Base-by-base conservation (phyloP, 2,329 filamentous ascomycete genomes). In the Leptographium procerum region DNA sequence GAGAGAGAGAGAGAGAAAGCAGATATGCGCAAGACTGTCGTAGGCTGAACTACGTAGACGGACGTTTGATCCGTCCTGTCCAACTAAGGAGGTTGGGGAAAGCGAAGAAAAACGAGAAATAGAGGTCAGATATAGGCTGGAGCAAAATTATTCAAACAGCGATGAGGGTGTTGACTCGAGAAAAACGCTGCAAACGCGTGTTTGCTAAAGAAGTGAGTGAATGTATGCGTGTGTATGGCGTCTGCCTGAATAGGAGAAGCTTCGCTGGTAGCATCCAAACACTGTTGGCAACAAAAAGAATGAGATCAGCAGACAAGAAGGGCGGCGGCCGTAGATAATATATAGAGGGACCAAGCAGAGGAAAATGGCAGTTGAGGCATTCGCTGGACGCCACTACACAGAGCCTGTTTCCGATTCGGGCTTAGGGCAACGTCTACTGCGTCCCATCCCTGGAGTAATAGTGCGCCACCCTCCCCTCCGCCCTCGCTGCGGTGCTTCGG, bases 401-500 rank as follows among this genome's bases (percentile, higher is more conserved):
- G 26, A 29, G 55, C 33, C 24, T 57, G 26, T 28, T 34, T 50
- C 47, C 47, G 16, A 29, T 50, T 50, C 24, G 11, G 47, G 51
- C 24, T 34, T 33, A 33, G 51, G 40, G 40, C 40, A 19, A 13
- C n/a, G 50, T 31, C 14, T 51, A 2, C 14, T 52, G 11, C 16
- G 26, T 13, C 19, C 26, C 28, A 52, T 13, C 34, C 24, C 52
- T 40, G 22, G 29, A n/a, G n/a, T n/a, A n/a, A 19, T 9, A 33
- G 19, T 8, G 53, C 14, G 29, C 52, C 56, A 43, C 40, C n/a
- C 40, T 62, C 57, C 57, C n/a, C 40, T 57, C 52, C 52, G 33
- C 51, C 59, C 57, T 56, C 36, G 45, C 34, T 28, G 40, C 22
- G 40, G 45, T 34, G 55, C 61, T 63, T 67, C 66, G 66, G 66